Conservation (phyloP, 352 stramenopile genomes). For the Globisporangium cystogenes region DNA sequence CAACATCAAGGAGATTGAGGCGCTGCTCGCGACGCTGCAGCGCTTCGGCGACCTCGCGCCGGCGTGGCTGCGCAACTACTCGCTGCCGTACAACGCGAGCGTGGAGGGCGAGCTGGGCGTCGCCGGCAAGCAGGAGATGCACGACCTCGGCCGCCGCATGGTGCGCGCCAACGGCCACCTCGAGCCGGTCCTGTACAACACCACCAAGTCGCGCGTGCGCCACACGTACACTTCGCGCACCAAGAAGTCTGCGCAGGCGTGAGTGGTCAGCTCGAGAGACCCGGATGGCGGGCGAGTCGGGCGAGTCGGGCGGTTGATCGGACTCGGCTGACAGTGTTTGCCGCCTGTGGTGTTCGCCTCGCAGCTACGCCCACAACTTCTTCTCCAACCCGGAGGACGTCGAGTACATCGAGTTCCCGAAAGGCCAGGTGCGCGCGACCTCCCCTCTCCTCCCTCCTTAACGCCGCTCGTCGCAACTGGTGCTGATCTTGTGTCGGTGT, state of each 20-base stretch:
- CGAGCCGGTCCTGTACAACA: slow-evolving; percentile 21
- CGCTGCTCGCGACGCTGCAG: slow-evolving; percentile 34
- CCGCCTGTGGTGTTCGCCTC: neutral
- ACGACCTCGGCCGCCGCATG: slow-evolving; percentile 23
- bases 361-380: slow-evolving; percentile 50
- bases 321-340: neutral
- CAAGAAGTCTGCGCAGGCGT: slow-evolving; percentile 51
- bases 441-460: too few relatives aligned
- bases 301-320: too few relatives aligned
- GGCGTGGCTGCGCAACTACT: slow-evolving; percentile 57
- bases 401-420: slow-evolving; percentile 39
- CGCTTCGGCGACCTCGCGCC: slow-evolving; percentile 30
- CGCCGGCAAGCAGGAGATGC: slow-evolving; percentile 30
- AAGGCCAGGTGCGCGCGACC: slow-evolving; percentile 8
- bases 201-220: slow-evolving; percentile 32
- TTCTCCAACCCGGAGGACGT: slow-evolving; percentile 52
- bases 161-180: slow-evolving; percentile 17
- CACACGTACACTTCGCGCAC: slow-evolving; percentile 53
- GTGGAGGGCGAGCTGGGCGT: slow-evolving; percentile 35
- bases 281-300: neutral
- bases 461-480: too few relatives aligned
- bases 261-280: slow-evolving; percentile 7
- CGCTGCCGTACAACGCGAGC: slow-evolving; percentile 58
- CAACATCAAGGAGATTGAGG: slow-evolving; percentile 47
- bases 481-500: neutral